Evolutionary conservation across 202 grass and related monocot species (phyloP).

Genomic region (Brachypodium distachyon): DNA sequence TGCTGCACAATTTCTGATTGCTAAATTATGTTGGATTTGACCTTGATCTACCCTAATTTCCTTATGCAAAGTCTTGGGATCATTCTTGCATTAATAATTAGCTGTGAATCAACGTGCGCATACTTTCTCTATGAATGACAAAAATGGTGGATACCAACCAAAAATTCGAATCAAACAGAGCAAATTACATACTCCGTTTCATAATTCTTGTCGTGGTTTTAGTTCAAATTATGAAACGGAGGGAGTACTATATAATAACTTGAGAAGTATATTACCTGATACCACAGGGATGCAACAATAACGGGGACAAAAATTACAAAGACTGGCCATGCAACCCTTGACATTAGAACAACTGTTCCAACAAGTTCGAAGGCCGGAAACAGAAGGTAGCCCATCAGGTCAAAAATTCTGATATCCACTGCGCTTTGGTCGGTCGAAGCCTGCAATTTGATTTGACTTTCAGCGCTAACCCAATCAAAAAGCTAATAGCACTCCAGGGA

Average conservation of each 20-base stretch:
- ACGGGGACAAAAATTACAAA: slow-evolving; percentile 57
- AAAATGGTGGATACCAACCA: not conserved
- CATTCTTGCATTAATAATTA: not conserved
- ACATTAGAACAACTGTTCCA: slow-evolving; percentile 54
- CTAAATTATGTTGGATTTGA: not conserved
- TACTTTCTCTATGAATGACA: not conserved
- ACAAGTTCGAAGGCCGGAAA: slow-evolving; percentile 48
- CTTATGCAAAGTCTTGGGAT: not conserved
- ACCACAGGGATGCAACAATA: slow-evolving; percentile 52
- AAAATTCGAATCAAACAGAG: not conserved
- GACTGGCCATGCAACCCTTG: slow-evolving; percentile 60
- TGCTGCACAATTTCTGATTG: not conserved
- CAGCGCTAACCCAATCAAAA: no score
- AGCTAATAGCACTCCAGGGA: no score
- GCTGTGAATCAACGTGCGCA: not conserved
- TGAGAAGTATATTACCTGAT: slow-evolving; percentile 41
- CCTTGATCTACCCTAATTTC: not conserved
- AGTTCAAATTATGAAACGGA: no score
- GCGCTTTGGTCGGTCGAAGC: slow-evolving; percentile 54
- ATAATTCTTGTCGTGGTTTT: no score
- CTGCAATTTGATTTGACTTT: slow-evolving; percentile 16
- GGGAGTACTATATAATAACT: no score
- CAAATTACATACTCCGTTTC: no score
- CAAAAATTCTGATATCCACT: slow-evolving; percentile 44
- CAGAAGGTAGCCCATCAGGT: slow-evolving; percentile 30